Base-by-base conservation (phyloP, 345 rosid genomes). In the Psidium guajava region DNA sequence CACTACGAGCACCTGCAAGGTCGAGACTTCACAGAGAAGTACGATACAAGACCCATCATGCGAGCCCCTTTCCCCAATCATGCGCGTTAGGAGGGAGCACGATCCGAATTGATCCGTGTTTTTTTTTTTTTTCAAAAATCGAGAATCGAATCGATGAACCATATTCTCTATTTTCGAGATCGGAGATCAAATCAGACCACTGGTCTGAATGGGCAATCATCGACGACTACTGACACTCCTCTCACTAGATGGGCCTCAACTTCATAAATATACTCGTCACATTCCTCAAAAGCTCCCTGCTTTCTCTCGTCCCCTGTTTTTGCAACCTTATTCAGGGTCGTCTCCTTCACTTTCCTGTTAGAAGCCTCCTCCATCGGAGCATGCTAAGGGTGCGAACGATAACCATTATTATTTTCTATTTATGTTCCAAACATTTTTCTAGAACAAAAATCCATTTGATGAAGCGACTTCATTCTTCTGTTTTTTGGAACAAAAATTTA, bases 311-410 rank as follows among this genome's bases (percentile, higher is more conserved):
- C 77, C 44, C 77, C 47, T 18, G 22, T 69, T 32, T 69, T 24
- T 21, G 77, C 47, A 69, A 5, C 44, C 54, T 85, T 81, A 27
- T 58, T 57, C 53, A 40, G 40, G 47, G 47, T 56, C 21, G 20
- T 5, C 32, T 58, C 86, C 83, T 83, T 56, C 28, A 56, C n/a
- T 61, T 59, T 81, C 40, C 86, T 84, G 52, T 83, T 86, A 47
- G 81, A 50, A 52, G 85, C 80, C 50, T 58, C 86, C 84, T 81
- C 86, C 88, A 86, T 86, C 59, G 36, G 51, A 27, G 44, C 47
- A 69, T 12, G 7, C 12, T 11, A 21, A 11, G 11, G 36, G 24
- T 44, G 12, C 12, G 11, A 49, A 49, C 9, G 11, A 9, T 49
- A 49, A 49, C 50, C 3, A 49, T 49, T 49, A 11, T 49, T 3